Evolutionary conservation across 108 stramenopile species (phyloP).

Genomic region (Conticribra weissflogii): DNA sequence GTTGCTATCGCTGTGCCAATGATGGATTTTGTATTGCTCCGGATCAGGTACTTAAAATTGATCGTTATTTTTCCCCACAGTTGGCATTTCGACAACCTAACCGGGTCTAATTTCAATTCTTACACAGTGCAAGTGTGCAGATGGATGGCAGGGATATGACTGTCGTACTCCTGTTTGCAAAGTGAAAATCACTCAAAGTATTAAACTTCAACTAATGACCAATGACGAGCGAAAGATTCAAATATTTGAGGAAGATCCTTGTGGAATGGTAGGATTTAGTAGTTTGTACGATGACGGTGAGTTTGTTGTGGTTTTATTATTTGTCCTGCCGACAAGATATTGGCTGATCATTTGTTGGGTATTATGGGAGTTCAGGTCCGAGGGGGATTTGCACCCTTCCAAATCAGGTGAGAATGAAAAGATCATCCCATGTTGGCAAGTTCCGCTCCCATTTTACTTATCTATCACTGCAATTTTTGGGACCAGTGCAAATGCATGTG

Average conservation of each 20-base stretch:
- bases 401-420: conserved; percentile 41
- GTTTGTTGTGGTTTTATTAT: conserved; percentile 5
- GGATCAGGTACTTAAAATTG: conserved; percentile 43
- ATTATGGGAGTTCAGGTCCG: conserved; percentile 18
- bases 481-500: conserved; percentile 84
- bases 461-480: conserved; percentile 29
- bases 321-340: too few relatives aligned
- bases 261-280: conserved; percentile 56
- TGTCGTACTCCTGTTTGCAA: conserved; percentile 84
- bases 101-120: too few relatives aligned
- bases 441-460: neutral
- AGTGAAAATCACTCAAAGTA: conserved; percentile 59
- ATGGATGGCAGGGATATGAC: conserved; percentile 87
- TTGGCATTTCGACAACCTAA: neutral
- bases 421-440: neutral
- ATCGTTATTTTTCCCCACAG: neutral
- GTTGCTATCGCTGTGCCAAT: conserved; percentile 87
- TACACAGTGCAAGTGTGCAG: conserved; percentile 65
- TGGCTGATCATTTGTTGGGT: too few relatives aligned
- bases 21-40: conserved; percentile 84
- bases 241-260: conserved; percentile 86
- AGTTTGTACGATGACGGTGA: conserved; percentile 23
- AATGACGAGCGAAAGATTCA: conserved; percentile 67
- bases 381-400: conserved; percentile 85
- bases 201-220: conserved; percentile 69